These are phyloP conservation scores for Saccharomycopsis fermentans DNA, from an alignment of 805 yeast genomes.

Conservation along the genomic window DNA sequence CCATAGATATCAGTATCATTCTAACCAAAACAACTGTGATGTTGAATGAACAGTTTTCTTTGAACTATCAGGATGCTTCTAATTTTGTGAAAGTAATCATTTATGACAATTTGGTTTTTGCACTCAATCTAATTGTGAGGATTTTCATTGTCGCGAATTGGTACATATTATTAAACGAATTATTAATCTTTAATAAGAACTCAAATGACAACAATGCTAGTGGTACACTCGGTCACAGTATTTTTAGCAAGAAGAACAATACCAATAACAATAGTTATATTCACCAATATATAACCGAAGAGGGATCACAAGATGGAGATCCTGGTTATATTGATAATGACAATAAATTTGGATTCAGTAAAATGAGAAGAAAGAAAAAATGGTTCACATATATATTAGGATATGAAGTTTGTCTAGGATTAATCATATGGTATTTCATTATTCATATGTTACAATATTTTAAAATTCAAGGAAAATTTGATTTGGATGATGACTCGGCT, in stretches of 20 bases:
- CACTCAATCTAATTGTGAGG: conserved; percentile 4
- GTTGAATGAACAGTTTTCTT: conserved; percentile 8
- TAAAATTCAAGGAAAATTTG: not conserved
- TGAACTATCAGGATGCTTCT: conserved; percentile 13
- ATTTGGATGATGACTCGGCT: not conserved
- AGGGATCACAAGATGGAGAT: not conserved
- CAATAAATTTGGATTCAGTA: not conserved
- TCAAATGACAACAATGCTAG: not conserved
- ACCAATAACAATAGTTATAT: not conserved
- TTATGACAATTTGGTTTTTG: not conserved
- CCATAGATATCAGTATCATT: conserved; percentile 7
- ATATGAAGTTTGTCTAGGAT: not conserved
- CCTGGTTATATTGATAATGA: not conserved
- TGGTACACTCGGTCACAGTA: not conserved
- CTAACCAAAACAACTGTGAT: conserved; percentile 12
- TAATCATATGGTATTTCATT: not conserved
- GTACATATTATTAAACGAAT: conserved; percentile 10
- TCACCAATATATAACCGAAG: not conserved
- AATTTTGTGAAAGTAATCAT: conserved; percentile 4
- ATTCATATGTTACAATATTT: not conserved
- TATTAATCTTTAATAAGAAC: not conserved
- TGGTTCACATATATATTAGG: not conserved
- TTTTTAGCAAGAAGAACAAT: not conserved
- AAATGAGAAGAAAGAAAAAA: not conserved
- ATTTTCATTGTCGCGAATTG: conserved; percentile 7